A percentile compares a stretch with the other conserved stretches of the same genome.
phyloP scores from a whole-genome alignment of 192 early-diverging fungal genomes.

The Backusella liffmaniae region DNA sequence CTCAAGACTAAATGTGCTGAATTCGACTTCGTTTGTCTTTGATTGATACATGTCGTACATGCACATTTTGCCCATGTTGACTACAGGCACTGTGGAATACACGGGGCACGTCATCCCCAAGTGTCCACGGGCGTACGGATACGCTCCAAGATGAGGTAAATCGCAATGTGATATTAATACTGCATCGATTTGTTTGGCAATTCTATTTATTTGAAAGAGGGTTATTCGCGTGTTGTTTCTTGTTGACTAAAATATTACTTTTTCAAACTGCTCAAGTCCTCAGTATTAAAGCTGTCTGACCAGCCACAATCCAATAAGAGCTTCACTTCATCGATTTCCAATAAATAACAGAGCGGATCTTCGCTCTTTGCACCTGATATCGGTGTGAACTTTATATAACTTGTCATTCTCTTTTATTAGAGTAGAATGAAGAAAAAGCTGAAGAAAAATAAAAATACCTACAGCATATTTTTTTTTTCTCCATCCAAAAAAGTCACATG shows the following conservation, averaged over 20 bases:
- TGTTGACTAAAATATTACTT: conserved; percentile 41
- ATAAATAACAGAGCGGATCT: conserved; percentile 85
- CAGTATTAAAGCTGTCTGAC: conserved; percentile 73
- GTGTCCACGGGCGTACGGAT: conserved; percentile 72
- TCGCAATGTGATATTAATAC: conserved; percentile 90
- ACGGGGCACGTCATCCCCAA: conserved; percentile 84
- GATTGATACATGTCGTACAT: conserved; percentile 81
- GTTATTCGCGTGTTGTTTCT: not conserved
- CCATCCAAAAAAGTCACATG: too few species aligned
- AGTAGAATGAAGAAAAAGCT: not conserved
- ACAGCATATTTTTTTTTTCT: too few species aligned
- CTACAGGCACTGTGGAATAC: conserved; percentile 89
- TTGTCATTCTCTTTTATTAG: conserved; percentile 24
- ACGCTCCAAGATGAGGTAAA: conserved; percentile 83
- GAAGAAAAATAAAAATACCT: too few species aligned
- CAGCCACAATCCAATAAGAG: conserved; percentile 96
- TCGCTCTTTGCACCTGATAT: conserved; percentile 85
- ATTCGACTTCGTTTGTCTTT: conserved; percentile 66
- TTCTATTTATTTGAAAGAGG: conserved; percentile 39
- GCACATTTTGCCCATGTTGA: conserved; percentile 86
- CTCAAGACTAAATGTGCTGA: conserved; percentile 69
- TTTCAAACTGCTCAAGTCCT: conserved; percentile 64
- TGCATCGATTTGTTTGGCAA: conserved; percentile 87
- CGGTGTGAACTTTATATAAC: conserved; percentile 78
- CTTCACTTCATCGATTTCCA: conserved; percentile 90